Evolutionary conservation across 2,329 filamentous ascomycete genomes (phyloP).

Genomic region (Epicoccum nigrum): DNA sequence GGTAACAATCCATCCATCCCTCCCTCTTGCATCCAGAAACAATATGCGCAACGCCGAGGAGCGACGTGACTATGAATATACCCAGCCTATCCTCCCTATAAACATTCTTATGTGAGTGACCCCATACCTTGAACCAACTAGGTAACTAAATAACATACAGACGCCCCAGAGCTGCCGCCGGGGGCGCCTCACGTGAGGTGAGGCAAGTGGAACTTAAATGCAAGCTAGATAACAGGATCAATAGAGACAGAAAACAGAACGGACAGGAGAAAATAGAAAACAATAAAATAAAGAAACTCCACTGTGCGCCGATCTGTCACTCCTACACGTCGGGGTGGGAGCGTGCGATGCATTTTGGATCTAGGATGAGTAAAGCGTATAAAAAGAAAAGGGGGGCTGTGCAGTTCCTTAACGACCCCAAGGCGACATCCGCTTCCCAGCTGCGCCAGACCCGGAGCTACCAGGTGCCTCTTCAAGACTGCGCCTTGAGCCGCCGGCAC

Average conservation of each 20-base stretch:
- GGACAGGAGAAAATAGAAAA: too few relatives aligned
- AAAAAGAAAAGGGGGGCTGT: not conserved
- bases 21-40: not conserved
- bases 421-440: slow-evolving; percentile 35
- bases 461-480: slow-evolving; percentile 47
- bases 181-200: too few relatives aligned
- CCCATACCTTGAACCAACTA: not conserved
- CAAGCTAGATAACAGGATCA: too few relatives aligned
- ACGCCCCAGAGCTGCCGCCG: not conserved
- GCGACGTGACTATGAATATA: not conserved
- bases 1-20: not conserved
- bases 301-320: too few relatives aligned
- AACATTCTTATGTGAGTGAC: not conserved
- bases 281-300: too few relatives aligned
- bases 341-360: too few relatives aligned
- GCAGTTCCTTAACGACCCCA: slow-evolving; percentile 25
- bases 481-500: slow-evolving; percentile 47
- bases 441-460: slow-evolving; percentile 33
- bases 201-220: too few relatives aligned
- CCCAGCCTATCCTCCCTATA: not conserved
- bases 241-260: too few relatives aligned
- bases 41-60: not conserved
- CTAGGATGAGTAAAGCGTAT: not conserved
- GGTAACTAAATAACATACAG: not conserved
- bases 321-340: too few relatives aligned